Percentiles rank a stretch among this genome's conserved stretches.
phyloP scores from a whole-genome alignment of 2,329 filamentous ascomycete genomes.

The Ophiostoma ulmi region DNA sequence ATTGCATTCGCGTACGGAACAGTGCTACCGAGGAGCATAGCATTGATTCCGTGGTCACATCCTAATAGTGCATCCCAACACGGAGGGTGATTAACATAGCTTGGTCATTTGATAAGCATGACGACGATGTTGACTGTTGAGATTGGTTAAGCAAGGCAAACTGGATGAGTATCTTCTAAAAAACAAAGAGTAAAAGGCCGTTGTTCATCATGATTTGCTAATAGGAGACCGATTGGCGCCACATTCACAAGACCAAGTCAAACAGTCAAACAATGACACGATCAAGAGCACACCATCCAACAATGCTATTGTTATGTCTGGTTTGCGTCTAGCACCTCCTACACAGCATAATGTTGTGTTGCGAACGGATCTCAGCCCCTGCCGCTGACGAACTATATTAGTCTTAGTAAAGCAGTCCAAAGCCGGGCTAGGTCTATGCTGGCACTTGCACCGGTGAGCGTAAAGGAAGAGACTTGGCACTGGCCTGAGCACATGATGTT shows the following conservation, averaged over 20 bases:
- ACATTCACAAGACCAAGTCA: background rate
- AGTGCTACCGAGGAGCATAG: background rate
- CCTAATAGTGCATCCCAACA: background rate
- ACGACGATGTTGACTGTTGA: background rate
- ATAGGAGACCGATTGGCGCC: background rate
- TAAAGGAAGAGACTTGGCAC: background rate
- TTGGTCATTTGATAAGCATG: background rate
- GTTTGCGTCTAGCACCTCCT: background rate
- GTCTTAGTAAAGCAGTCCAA: background rate
- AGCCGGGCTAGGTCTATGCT: background rate
- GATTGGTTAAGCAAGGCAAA: background rate
- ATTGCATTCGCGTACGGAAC: background rate
- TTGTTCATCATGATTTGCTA: background rate
- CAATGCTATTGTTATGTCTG: slow-evolving; percentile 1
- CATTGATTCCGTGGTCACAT: background rate
- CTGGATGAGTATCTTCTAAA: background rate
- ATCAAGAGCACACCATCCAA: background rate
- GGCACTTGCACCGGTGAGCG: background rate
- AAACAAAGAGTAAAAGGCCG: background rate
- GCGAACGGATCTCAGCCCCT: slow-evolving; percentile 6
- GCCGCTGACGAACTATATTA: background rate
- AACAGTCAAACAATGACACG: background rate
- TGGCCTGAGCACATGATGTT: background rate
- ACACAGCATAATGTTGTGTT: background rate
- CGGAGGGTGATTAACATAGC: background rate